Evolutionary conservation across 1,139 yeast genomes (phyloP), one percentile per base, ranked within the genome.

Genomic region (Lodderomyces jiufengensis): DNA sequence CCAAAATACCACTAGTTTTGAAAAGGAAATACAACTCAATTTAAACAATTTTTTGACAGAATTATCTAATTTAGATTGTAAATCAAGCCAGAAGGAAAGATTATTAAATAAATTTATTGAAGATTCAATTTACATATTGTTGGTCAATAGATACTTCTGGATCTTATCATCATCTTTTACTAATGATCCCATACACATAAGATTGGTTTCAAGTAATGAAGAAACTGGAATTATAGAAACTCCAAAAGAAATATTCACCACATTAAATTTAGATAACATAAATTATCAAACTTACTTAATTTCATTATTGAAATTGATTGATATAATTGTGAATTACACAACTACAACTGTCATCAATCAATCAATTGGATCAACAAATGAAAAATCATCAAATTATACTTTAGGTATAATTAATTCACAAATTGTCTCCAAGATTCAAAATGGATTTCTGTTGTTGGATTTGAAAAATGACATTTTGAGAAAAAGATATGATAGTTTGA

Each of bases 401-500:
- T 40, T 58, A 16, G 48, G 54, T 15, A 34, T 54, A 23, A 36
- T 58, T 13, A 60, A 60, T 40, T 53, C 51, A 43, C 50, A 55
- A 37, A 37, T 57, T n/a, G 49, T 57, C 13, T 43, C 56, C 8
- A 55, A 51, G 27, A 46, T 58, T 29, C 62, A 56, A 38, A 45
- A 37, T 13, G 66, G 63, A 5, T 60, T 57, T 40, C 59, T 55
- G 40, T 46, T 52, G 36, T 48, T 60, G 43, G 65, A 60, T 40
- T 54, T 60, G 41, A 59, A 59, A 38, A 60, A 60, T 35, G 66
- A 59, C 32, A 44, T 36, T 11, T 40, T 60, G 16, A 48, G 66
- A 38, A 52, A 61, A 36, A 57, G 50, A 34, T 59, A 47, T 36
- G 66, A 60, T 32, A 61, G 61, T 8, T 49, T 60, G 44, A 60